These are phyloP conservation scores for Penstemon davidsonii DNA, from an alignment of 257 asterid genomes.

Conservation along the genomic window DNA sequence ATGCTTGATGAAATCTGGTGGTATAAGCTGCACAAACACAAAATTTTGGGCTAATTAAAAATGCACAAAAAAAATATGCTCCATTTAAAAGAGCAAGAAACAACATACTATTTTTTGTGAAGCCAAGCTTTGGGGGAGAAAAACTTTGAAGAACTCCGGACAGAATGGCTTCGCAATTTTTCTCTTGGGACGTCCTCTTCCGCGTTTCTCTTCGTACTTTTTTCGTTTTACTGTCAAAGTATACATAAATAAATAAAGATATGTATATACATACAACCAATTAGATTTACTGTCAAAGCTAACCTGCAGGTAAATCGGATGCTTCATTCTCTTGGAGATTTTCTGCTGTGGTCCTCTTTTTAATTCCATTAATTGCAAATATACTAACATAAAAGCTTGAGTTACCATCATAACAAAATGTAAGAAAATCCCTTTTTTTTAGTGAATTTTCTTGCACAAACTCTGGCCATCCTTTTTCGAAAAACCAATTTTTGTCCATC, in stretches of 20 bases:
- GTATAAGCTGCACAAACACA: conserved; percentile 24
- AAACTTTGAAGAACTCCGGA: conserved; percentile 42
- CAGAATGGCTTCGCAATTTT: neutral
- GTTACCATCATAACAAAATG: conserved; percentile 25
- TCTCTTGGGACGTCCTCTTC: too few species aligned
- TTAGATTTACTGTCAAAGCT: neutral
- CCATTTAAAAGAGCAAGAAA: neutral
- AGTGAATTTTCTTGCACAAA: conserved; percentile 38
- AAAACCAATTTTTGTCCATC: conserved; percentile 27
- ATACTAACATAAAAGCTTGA: conserved; percentile 32
- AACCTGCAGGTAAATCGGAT: conserved; percentile 24
- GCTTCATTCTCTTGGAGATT: conserved; percentile 17
- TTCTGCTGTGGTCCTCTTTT: conserved; percentile 6
- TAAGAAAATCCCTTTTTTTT: conserved; percentile 31
- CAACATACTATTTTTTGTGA: conserved; percentile 32
- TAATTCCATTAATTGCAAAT: conserved; percentile 34
- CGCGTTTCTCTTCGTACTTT: too few species aligned
- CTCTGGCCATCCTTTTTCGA: conserved; percentile 40
- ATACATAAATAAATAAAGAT: too few species aligned
- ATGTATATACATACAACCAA: too few species aligned
- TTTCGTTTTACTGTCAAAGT: too few species aligned
- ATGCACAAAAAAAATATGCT: neutral
- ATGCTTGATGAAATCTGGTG: conserved; percentile 32
- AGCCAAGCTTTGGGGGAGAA: conserved; percentile 20
- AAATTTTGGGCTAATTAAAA: neutral